Percentiles rank a stretch among this genome's conserved stretches.
These are phyloP conservation scores for Fusarium irregulare DNA, from an alignment of 2,329 filamentous ascomycete species.

Conservation along the genomic window DNA sequence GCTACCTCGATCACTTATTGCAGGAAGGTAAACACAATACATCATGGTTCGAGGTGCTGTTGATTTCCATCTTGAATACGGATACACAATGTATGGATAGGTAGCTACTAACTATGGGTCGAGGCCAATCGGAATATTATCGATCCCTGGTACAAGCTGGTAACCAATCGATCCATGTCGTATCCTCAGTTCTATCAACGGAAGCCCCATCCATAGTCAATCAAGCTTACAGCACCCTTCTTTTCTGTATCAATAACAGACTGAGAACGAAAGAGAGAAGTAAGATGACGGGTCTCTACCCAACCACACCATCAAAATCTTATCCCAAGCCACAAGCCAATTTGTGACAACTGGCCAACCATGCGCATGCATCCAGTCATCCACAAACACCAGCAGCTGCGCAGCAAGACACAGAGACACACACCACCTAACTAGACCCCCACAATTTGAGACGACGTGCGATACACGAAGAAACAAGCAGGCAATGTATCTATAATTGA, in stretches of 20 bases:
- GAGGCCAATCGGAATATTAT: constrained; percentile 39
- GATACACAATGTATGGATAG: background rate
- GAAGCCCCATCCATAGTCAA: background rate
- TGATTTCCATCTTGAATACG: constrained; percentile 4
- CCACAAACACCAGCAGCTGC: constrained; percentile 3
- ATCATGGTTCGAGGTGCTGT: constrained; percentile 18
- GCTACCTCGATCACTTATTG: background rate
- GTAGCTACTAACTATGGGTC: background rate
- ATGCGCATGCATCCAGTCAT: constrained; percentile 21
- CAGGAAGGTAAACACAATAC: background rate
- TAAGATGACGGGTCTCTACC: constrained; percentile 16
- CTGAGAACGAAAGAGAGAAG: constrained; percentile 6
- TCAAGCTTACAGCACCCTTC: constrained; percentile 1
- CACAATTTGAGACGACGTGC: constrained; percentile 28
- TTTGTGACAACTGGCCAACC: constrained; percentile 35
- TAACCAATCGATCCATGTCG: constrained; percentile 30
- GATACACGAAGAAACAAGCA: constrained; percentile 21
- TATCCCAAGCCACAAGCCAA: constrained; percentile 17
- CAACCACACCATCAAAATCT: constrained; percentile 31
- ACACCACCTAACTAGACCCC: constrained; percentile 12
- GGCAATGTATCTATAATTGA: constrained; percentile 25
- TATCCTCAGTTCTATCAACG: constrained; percentile 17
- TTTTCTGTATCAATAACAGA: background rate
- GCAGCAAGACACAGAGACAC: constrained; percentile 10
- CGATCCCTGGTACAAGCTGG: constrained; percentile 12